These are phyloP conservation scores for Sideroxylon spinosum DNA, from an alignment of 179 eudicot species.

Conservation along the genomic window DNA sequence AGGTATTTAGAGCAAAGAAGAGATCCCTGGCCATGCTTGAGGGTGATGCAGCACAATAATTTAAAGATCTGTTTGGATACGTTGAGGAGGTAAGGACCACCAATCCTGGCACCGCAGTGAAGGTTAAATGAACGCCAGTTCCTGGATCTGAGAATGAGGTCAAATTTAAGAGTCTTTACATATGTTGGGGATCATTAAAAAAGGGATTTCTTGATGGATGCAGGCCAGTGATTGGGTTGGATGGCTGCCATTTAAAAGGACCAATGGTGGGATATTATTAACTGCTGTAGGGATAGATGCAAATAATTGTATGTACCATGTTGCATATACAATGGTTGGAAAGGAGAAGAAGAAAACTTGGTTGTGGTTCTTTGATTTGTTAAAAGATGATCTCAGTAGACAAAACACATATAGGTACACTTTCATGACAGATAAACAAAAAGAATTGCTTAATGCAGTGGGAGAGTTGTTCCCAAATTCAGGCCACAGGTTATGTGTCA, in stretches of 20 bases:
- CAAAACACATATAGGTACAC: too few relatives aligned
- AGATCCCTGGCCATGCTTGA: not conserved
- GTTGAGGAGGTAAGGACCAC: not conserved
- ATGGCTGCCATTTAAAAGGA: too few relatives aligned
- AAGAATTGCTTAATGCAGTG: too few relatives aligned
- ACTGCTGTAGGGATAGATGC: too few relatives aligned
- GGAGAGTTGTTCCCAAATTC: too few relatives aligned
- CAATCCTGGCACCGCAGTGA: not conserved
- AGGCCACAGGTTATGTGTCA: not conserved
- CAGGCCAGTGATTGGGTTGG: too few relatives aligned
- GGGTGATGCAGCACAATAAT: not conserved
- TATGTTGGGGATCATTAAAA: not conserved
- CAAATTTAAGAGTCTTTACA: not conserved
- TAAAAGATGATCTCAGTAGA: too few relatives aligned
- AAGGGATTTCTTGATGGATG: not conserved
- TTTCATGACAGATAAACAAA: too few relatives aligned
- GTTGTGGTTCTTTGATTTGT: too few relatives aligned
- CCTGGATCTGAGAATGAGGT: not conserved
- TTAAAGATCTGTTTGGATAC: not conserved
- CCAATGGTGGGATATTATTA: not conserved
- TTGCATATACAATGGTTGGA: too few relatives aligned
- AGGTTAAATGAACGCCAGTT: not conserved
- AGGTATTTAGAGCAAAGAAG: not conserved
- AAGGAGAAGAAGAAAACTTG: too few relatives aligned
- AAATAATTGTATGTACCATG: too few relatives aligned